phyloP scores from a whole-genome alignment of 495 filamentous ascomycete genomes.

The Sphaerosporella brunnea region DNA sequence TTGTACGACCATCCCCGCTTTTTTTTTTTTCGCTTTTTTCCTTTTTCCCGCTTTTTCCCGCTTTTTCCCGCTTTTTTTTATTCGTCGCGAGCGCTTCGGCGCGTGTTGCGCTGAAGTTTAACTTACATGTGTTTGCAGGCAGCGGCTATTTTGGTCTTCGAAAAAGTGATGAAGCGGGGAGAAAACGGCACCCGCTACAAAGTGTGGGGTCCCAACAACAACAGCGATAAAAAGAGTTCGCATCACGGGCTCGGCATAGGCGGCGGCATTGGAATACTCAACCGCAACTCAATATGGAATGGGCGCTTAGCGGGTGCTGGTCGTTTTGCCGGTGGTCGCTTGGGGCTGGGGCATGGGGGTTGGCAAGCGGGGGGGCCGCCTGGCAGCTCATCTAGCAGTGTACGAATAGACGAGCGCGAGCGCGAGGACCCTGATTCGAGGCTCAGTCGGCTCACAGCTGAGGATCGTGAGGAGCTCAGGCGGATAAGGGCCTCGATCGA shows the following conservation, averaged over 20 bases:
- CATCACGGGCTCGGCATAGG: background rate
- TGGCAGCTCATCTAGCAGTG: slow-evolving; percentile 20
- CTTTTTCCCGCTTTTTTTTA: too few relatives aligned
- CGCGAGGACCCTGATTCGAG: background rate
- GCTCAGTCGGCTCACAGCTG: background rate
- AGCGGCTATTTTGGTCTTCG: slow-evolving; percentile 43
- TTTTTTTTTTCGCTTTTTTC: too few relatives aligned
- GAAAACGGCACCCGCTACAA: slow-evolving; percentile 16
- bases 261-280: background rate
- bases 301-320: slow-evolving; percentile 6
- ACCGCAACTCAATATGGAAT: background rate
- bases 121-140: slow-evolving; percentile 9
- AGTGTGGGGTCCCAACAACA: slow-evolving; percentile 18
- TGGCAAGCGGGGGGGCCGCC: slow-evolving; percentile 21
- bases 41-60: too few relatives aligned
- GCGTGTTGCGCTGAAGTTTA: too few relatives aligned
- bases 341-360: slow-evolving; percentile 22
- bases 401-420: slow-evolving; percentile 20
- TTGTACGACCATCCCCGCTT: too few relatives aligned
- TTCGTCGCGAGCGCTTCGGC: too few relatives aligned
- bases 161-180: slow-evolving; percentile 25
- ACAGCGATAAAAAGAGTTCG: slow-evolving; percentile 9
- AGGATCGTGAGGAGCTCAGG: slow-evolving; percentile 15
- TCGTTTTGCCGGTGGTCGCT: slow-evolving; percentile 19
- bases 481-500: slow-evolving; percentile 25